phyloP scores from a whole-genome alignment of 192 early-diverging fungal genomes.

The Martensiomyces pterosporus region DNA sequence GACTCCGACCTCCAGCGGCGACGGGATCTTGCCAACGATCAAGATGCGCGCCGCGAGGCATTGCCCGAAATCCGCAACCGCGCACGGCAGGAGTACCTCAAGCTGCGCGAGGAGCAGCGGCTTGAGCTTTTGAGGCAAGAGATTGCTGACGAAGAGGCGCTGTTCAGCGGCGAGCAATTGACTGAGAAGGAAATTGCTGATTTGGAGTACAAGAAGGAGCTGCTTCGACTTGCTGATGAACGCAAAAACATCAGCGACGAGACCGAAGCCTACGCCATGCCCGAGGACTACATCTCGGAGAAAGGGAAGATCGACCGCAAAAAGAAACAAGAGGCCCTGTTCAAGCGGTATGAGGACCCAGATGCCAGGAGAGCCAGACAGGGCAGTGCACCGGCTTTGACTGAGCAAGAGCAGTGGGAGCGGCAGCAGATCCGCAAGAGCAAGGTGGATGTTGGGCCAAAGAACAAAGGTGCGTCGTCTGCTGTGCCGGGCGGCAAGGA shows the following conservation, averaged over 20 bases:
- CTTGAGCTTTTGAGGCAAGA: conserved; percentile 71
- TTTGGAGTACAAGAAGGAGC: conserved; percentile 78
- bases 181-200: conserved; percentile 73
- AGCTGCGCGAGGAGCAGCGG: conserved; percentile 77
- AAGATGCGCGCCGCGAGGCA: conserved; percentile 60
- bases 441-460: conserved; percentile 52
- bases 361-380: conserved; percentile 28
- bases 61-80: conserved; percentile 77
- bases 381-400: conserved; percentile 41
- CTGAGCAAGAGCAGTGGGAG: conserved; percentile 94
- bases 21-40: conserved; percentile 80
- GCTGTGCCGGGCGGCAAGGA: conserved; percentile 55
- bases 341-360: conserved; percentile 82
- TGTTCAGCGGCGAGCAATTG: conserved; percentile 72
- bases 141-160: conserved; percentile 81
- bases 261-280: conserved; percentile 81
- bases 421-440: conserved; percentile 70
- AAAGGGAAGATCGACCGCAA: conserved; percentile 97
- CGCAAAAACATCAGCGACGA: conserved; percentile 73
- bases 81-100: conserved; percentile 88
- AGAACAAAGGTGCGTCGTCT: conserved; percentile 44
- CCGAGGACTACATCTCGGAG: conserved; percentile 95
- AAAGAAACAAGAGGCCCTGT: conserved; percentile 83
- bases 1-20: conserved; percentile 64
- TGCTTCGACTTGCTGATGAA: conserved; percentile 81